Conservation (phyloP, 2,329 filamentous ascomycete genomes). For the Neoascochyta sp. region DNA sequence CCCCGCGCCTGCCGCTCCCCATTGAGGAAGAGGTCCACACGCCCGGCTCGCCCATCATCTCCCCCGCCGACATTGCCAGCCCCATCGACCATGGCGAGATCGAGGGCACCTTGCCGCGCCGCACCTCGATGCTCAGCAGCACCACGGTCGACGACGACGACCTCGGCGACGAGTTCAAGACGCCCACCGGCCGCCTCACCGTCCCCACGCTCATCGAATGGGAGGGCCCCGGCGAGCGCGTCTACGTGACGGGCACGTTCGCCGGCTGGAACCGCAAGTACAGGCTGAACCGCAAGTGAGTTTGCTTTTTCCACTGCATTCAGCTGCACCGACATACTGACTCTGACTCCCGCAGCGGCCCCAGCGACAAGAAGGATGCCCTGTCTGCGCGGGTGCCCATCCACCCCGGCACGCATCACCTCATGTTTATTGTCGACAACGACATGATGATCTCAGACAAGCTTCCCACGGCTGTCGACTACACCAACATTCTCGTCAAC, state of each 20-base stretch:
- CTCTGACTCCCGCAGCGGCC: constrained; percentile 26
- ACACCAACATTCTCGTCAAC: constrained; percentile 96
- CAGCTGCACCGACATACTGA: constrained; percentile 26
- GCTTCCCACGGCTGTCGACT: constrained; percentile 92
- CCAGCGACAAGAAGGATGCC: constrained; percentile 50
- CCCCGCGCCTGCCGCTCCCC: constrained; percentile 83
- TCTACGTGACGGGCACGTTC: constrained; percentile 96
- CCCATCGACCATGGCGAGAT: constrained; percentile 43
- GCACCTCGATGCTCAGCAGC: constrained; percentile 52
- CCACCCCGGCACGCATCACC: constrained; percentile 89
- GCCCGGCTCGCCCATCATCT: constrained; percentile 84
- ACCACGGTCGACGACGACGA: constrained; percentile 65
- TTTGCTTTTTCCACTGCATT: constrained; percentile 33
- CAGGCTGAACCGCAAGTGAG: constrained; percentile 79
- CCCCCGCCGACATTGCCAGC: constrained; percentile 61
- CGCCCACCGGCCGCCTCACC: constrained; percentile 61
- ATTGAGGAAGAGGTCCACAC: constrained; percentile 90
- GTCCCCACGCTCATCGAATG: constrained; percentile 86
- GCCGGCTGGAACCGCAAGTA: constrained; percentile 97
- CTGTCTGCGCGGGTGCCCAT: constrained; percentile 78
- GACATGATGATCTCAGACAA: constrained; percentile 86
- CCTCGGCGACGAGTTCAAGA: constrained; percentile 62
- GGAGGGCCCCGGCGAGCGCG: constrained; percentile 76
- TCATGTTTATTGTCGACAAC: constrained; percentile 93
- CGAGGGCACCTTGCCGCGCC: constrained; percentile 54